Percentiles rank a stretch among this genome's conserved stretches.
These are phyloP conservation scores for Vinca minor DNA, from an alignment of 257 asterid genomes.

Conservation along the genomic window DNA sequence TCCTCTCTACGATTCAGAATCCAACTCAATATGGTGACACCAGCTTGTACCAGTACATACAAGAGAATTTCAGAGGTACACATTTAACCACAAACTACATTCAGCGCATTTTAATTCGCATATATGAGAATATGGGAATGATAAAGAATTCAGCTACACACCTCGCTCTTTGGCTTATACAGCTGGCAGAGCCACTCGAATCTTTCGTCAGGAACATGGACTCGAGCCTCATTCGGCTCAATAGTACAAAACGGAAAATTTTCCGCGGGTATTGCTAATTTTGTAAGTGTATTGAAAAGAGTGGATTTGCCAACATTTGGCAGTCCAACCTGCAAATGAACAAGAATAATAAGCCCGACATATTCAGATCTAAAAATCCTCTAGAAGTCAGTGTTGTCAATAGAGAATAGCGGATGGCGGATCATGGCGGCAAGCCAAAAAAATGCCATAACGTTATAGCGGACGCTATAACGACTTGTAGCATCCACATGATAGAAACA, in stretches of 20 bases:
- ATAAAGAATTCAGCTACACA: conserved; percentile 17
- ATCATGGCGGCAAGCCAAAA: no score
- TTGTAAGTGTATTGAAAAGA: conserved; percentile 94
- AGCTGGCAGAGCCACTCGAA: conserved; percentile 92
- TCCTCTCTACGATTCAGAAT: not conserved
- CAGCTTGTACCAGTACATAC: not conserved
- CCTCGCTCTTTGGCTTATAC: conserved; percentile 96
- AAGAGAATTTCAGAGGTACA: not conserved
- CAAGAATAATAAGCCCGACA: not conserved
- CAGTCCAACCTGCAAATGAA: conserved; percentile 80
- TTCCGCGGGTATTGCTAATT: conserved; percentile 93
- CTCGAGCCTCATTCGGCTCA: conserved; percentile 98
- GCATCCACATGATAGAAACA: not conserved
- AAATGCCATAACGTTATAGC: no score
- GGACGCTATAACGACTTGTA: no score
- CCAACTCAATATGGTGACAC: not conserved
- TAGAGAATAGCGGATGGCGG: no score
- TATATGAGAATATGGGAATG: not conserved
- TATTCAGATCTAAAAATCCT: not conserved
- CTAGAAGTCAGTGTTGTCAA: no score
- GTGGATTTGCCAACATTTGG: conserved; percentile 98
- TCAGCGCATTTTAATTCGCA: not conserved
- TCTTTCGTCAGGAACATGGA: conserved; percentile 83
- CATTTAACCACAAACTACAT: not conserved
- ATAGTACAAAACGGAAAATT: conserved; percentile 96